Conservation (phyloP, 2,329 filamentous ascomycete genomes). For the Lomentospora prolificans region DNA sequence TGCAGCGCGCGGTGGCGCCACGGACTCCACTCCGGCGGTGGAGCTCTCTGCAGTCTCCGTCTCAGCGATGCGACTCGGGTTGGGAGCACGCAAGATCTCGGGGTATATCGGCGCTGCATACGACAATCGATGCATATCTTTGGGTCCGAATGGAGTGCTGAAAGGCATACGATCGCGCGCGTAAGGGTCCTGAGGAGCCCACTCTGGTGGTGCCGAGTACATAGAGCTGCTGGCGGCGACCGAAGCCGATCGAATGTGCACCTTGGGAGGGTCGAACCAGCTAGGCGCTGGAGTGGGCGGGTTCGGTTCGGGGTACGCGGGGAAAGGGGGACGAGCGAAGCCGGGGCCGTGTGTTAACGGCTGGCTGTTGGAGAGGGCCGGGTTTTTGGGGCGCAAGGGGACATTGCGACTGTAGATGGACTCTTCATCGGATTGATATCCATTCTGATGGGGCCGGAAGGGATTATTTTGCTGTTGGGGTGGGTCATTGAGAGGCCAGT, state of each 20-base stretch:
- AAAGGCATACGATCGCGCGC: conserved; percentile 2
- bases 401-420: not conserved
- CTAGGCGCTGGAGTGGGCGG: not conserved
- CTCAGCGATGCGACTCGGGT: conserved; percentile 5
- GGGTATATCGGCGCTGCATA: conserved; percentile 7
- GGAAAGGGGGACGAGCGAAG: not conserved
- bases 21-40: not conserved
- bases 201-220: conserved; percentile 5
- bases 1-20: not conserved
- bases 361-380: not conserved
- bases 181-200: conserved; percentile 5
- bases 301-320: not conserved
- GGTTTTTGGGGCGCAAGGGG: conserved; percentile 4
- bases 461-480: conserved; percentile 2
- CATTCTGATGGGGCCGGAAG: conserved; percentile 4
- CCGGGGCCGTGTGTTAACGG: not conserved
- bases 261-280: conserved; percentile 8
- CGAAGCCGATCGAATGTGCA: conserved; percentile 6
- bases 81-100: not conserved
- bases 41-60: conserved; percentile 2
- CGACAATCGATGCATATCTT: not conserved
- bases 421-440: conserved; percentile 7
- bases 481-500: conserved; percentile 3
- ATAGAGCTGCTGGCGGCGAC: conserved; percentile 7
- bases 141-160: not conserved